phyloP scores from a whole-genome alignment of 345 rosid species.

The Hevea brasiliensis region DNA sequence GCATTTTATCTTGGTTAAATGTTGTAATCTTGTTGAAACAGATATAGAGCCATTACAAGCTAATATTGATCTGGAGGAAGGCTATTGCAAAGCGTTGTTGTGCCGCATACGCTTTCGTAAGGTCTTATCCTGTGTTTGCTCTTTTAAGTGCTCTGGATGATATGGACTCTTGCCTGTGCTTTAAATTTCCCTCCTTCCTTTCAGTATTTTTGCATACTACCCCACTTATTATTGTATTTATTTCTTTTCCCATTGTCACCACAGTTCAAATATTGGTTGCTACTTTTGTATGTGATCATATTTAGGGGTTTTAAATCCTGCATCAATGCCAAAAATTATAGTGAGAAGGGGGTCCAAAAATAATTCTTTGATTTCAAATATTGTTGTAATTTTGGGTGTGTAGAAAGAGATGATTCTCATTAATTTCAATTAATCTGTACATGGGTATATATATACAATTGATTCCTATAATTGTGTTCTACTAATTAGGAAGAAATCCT shows the following conservation, averaged over 20 bases:
- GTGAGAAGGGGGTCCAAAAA: neutral
- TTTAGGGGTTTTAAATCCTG: neutral
- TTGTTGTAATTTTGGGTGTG: neutral
- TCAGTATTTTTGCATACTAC: neutral
- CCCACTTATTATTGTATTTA: neutral
- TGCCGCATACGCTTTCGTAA: conserved; percentile 99
- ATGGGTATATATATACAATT: too few relatives aligned
- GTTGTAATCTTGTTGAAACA: conserved; percentile 37
- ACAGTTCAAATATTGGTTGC: neutral
- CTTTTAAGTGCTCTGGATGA: conserved; percentile 14
- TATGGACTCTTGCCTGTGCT: conserved; percentile 4
- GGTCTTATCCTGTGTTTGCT: conserved; percentile 75
- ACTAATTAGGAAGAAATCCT: too few relatives aligned
- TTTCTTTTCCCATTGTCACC: neutral
- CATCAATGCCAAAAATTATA: neutral
- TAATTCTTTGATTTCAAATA: neutral
- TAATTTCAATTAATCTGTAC: too few relatives aligned
- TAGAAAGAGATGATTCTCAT: too few relatives aligned
- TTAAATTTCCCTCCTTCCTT: conserved; percentile 6
- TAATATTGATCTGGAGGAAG: conserved; percentile 71
- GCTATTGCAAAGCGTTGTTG: conserved; percentile 82
- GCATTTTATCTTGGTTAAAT: conserved; percentile 4
- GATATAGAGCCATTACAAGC: conserved; percentile 84
- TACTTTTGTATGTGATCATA: neutral
- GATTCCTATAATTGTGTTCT: too few relatives aligned